Percentiles rank a stretch among this genome's conserved stretches.
Conservation (phyloP, 169 alveolate species). For the Plasmodium gonderi region DNA sequence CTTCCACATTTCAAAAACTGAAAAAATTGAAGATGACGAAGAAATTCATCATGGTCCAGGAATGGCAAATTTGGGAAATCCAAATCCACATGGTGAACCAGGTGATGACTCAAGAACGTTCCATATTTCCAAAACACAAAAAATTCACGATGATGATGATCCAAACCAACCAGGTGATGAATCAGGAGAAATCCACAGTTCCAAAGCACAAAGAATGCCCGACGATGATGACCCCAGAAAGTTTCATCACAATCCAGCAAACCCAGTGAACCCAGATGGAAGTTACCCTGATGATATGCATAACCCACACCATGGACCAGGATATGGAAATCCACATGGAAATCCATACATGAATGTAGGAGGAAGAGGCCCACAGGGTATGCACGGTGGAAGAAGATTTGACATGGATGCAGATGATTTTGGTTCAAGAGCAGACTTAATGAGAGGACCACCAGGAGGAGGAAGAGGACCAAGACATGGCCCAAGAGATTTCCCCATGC, state of each 20-base stretch:
- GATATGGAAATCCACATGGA: neutral
- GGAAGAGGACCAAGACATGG: neutral
- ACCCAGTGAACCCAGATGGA: neutral
- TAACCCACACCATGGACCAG: neutral
- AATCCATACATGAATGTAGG: neutral
- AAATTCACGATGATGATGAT: too few species aligned
- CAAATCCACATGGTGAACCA: neutral
- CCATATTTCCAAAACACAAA: too few species aligned
- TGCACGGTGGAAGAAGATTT: neutral
- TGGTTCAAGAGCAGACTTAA: neutral
- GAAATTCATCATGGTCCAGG: neutral
- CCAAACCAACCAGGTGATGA: too few species aligned
- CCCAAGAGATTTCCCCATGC: neutral
- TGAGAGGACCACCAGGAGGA: neutral
- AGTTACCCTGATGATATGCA: neutral
- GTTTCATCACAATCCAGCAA: too few species aligned
- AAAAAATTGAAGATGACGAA: neutral
- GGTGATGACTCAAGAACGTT: neutral
- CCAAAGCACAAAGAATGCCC: too few species aligned
- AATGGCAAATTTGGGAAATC: neutral
- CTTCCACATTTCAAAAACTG: neutral
- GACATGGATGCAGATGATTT: neutral
- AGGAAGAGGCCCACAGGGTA: neutral
- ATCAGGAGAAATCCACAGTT: too few species aligned
- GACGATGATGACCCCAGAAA: too few species aligned